phyloP scores from a whole-genome alignment of 2,329 filamentous ascomycete species.

The Blastomyces parvus region DNA sequence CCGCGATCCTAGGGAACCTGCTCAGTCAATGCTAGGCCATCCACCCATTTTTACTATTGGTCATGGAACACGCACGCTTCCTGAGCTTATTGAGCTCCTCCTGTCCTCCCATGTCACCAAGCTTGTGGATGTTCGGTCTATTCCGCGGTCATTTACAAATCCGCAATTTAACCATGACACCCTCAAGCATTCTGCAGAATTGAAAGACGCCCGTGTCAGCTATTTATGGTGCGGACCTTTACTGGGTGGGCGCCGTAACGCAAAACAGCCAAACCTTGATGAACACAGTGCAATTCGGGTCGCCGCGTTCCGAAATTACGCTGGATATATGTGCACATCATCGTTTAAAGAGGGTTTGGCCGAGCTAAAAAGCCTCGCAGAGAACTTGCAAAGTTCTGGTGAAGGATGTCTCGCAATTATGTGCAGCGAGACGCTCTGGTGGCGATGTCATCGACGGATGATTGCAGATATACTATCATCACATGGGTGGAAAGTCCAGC shows the following conservation, averaged over 20 bases:
- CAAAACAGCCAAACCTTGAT: slow-evolving; percentile 9
- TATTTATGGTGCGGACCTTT: background rate
- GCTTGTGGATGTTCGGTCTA: slow-evolving; percentile 12
- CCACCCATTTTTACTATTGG: background rate
- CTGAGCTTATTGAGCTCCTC: slow-evolving; percentile 10
- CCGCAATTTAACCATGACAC: slow-evolving; percentile 12
- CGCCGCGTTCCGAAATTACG: slow-evolving; percentile 13
- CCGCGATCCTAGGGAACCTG: background rate
- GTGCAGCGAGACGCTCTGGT: slow-evolving; percentile 14
- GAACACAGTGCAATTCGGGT: slow-evolving; percentile 11
- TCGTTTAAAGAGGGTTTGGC: slow-evolving; percentile 9
- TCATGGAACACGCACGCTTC: slow-evolving; percentile 11
- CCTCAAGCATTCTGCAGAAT: slow-evolving; percentile 7
- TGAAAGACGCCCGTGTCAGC: slow-evolving; percentile 7
- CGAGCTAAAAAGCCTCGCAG: background rate
- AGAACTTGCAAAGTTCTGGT: background rate
- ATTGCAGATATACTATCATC: slow-evolving; percentile 11
- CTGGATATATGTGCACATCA: slow-evolving; percentile 11
- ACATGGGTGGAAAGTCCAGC: slow-evolving; percentile 10
- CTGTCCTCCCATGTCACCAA: slow-evolving; percentile 11
- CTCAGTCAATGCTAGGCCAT: background rate
- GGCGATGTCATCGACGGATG: slow-evolving; percentile 14
- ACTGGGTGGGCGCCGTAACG: slow-evolving; percentile 4
- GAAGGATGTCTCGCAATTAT: slow-evolving; percentile 10
- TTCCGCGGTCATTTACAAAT: slow-evolving; percentile 11